Percentiles rank a stretch among this genome's conserved stretches.
Conservation (phyloP, 108 stramenopile species). For the Nitzschia palea region DNA sequence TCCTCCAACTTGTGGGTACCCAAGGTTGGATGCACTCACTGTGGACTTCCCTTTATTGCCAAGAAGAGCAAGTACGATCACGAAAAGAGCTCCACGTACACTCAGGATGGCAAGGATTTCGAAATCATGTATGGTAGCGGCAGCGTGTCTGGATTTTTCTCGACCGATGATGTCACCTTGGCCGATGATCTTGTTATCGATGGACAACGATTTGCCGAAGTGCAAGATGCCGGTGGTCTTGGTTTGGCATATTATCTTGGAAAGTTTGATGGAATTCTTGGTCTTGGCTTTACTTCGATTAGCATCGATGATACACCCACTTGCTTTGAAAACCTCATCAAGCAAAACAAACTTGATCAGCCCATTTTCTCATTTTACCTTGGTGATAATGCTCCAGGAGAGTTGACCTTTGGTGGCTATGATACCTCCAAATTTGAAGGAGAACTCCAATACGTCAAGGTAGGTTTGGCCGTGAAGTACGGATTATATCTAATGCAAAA, state of each 20-base stretch:
- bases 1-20: conserved; percentile 98
- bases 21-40: conserved; percentile 71
- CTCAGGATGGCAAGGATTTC: conserved; percentile 71
- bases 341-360: conserved; percentile 69
- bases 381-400: conserved; percentile 89
- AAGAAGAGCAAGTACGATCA: conserved; percentile 71
- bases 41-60: conserved; percentile 57
- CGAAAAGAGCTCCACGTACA: conserved; percentile 45
- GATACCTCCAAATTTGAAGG: conserved; percentile 78
- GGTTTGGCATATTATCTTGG: conserved; percentile 93
- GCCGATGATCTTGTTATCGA: conserved; percentile 71
- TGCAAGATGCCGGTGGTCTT: conserved; percentile 95
- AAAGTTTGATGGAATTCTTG: conserved; percentile 98
- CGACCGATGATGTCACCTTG: conserved; percentile 64
- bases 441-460: conserved; percentile 73
- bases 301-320: conserved; percentile 86
- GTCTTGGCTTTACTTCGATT: conserved; percentile 93
- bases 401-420: conserved; percentile 95
- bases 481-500: neutral
- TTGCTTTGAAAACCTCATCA: conserved; percentile 92
- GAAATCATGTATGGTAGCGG: conserved; percentile 92
- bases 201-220: conserved; percentile 82
- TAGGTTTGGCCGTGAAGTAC: neutral
- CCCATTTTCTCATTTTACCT: conserved; percentile 96
- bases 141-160: conserved; percentile 73